Evolutionary conservation across 495 filamentous ascomycete genomes (phyloP).

Genomic region (Lasiosphaeriaceae sp.): DNA sequence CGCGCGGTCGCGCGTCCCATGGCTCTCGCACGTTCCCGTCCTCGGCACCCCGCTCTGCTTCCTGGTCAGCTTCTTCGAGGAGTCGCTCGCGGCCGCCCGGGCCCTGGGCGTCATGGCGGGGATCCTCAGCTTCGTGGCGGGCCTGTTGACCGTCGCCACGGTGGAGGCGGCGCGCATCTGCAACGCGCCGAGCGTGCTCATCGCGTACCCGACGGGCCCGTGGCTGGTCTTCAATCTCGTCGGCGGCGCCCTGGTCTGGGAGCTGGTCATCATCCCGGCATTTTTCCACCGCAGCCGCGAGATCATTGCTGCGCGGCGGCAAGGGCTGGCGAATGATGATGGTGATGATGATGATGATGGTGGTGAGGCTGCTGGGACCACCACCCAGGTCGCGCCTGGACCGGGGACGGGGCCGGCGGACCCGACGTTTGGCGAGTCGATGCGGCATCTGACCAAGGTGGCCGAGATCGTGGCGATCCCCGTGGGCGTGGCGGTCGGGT

Average conservation of each 20-base stretch:
- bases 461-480: slow-evolving; percentile 39
- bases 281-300: slow-evolving; percentile 33
- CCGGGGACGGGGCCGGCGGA: slow-evolving; percentile 14
- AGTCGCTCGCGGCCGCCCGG: slow-evolving; percentile 25
- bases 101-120: slow-evolving; percentile 19
- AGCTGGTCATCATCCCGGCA: slow-evolving; percentile 38
- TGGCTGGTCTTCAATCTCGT: slow-evolving; percentile 40
- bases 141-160: slow-evolving; percentile 32
- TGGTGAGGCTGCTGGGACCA: neutral
- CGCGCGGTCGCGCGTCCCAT: slow-evolving; percentile 32
- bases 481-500: slow-evolving; percentile 34
- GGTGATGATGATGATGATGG: no score
- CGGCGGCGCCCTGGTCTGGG: slow-evolving; percentile 39
- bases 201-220: slow-evolving; percentile 31
- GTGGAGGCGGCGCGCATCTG: slow-evolving; percentile 37
- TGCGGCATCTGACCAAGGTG: slow-evolving; percentile 28
- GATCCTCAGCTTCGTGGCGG: slow-evolving; percentile 30
- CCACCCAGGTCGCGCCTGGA: neutral
- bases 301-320: slow-evolving; percentile 20
- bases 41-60: slow-evolving; percentile 36
- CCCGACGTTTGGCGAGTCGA: slow-evolving; percentile 23
- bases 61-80: slow-evolving; percentile 35
- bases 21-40: slow-evolving; percentile 29
- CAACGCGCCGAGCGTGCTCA: slow-evolving; percentile 26
- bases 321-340: no score